Evolutionary conservation across 2,329 filamentous ascomycete species (phyloP), one percentile per base, ranked within the genome.

Genomic region (Monosporascus ibericus): DNA sequence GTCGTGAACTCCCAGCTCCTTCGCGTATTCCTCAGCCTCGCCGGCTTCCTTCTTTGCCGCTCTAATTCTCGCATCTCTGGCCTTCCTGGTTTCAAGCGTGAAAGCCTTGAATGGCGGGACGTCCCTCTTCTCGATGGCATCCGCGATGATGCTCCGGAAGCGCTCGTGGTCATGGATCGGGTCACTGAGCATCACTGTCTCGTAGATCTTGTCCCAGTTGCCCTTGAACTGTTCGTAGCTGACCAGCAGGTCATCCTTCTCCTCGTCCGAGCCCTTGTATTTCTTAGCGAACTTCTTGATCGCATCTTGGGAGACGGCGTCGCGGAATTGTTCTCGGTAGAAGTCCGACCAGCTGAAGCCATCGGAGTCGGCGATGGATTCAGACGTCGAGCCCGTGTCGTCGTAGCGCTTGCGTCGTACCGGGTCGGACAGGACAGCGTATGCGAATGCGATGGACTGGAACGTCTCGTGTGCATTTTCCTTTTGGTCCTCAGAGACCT

Each of bases 331-430:
- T 58, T 87, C 84, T 51, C 85, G 83, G 76, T 95, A 99, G 75
- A 91, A 99, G 47, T 88, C 86, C 50, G 82, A 78, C 94, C 94
- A 99, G 75, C 90, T 82, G 73, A 97, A 99, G 50, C 86, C 88
- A 54, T 89, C 85, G 4, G 82, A 80, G 66, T 90, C 87, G 34
- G 86, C 80, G 22, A 95, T 81, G 8, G 84, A 86, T 66, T 96
- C 92, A 11, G 88, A 84, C 0, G 92, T 97, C 52, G 87, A 94
- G 51, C 94, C 94, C 0, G 92, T 97, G 50, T 81, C 78, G 67
- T 99, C 92, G 74, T 96, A 99, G 54, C 90, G 88, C 61, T 85
- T 84, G 60, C 94, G 88, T 50, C 94, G 84, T 20, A 79, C 77
- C 22, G 87, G 78, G 61, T 96, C 90, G 34, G 90, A 96, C 37